Evolutionary conservation across 2,329 filamentous ascomycete species (phyloP), one percentile per base, ranked within the genome.

Genomic region (Apiospora sp.): DNA sequence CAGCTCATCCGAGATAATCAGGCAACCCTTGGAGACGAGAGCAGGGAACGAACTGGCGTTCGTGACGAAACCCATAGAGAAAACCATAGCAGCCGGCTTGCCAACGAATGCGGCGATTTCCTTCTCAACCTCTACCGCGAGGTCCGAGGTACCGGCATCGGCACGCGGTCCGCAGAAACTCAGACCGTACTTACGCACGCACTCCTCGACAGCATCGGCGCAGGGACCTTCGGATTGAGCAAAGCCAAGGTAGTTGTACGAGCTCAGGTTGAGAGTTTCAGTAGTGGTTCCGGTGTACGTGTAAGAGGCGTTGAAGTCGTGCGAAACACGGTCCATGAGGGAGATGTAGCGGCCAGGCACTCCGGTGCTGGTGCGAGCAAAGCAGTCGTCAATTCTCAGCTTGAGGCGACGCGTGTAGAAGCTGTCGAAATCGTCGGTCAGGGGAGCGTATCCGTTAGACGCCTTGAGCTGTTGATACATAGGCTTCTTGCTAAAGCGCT

Each of bases 231-330:
- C 95, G 0, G 96, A 98, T 83, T 99, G 96, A 70, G 96, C 96
- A 79, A 99, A 99, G 61, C 96, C 96, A 34, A 99, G 93, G 81
- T 99, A 99, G 84, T 99, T 99, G 89, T 99, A 99, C 1, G 96
- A 99, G 86, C 96, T 98, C 92, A 99, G 93, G 85, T 99, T 99
- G 78, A 99, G 87, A 0, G 96, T 98, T 83, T 99, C 94, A 1
- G 96, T 98, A 73, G 91, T 92, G 68, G 94, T 97, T 72, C 96
- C 96, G 1, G 94, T 95, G 83, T 95, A 92, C 81, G 93, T 90
- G 86, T 98, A 99, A 73, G 93, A 92, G 79, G 92, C 89, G 85
- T 99, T 99, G 87, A 94, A 95, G 81, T 99, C 94, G 80, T 96
- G 90, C 3, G 95, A 97, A 78, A 91, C 92, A 80, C 96, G 94